phyloP scores from a whole-genome alignment of 1,284 basidiomycete species.

The Neolentinus lepideus region DNA sequence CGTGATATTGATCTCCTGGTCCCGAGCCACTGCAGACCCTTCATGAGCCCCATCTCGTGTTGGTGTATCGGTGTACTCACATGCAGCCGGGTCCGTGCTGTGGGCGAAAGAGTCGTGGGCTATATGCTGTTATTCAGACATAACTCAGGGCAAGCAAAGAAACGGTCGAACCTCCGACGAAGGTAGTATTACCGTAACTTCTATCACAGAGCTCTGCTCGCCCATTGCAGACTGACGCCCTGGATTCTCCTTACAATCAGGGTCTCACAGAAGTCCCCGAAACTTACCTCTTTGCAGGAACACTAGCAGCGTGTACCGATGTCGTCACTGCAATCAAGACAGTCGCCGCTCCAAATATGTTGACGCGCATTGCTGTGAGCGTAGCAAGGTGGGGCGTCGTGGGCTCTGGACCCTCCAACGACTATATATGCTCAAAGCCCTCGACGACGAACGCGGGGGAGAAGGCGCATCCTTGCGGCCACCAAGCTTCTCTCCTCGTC shows the following conservation, averaged over 20 bases:
- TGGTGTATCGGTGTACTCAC: constrained; percentile 22
- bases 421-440: no score
- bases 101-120: constrained; percentile 69
- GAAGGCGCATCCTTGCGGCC: no score
- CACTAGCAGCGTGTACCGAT: no score
- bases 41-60: background rate
- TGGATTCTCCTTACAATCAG: background rate
- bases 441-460: no score
- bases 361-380: no score
- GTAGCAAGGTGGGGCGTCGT: no score
- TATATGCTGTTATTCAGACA: constrained; percentile 6
- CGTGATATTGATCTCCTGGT: constrained; percentile 53
- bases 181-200: constrained; percentile 55
- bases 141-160: background rate
- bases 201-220: constrained; percentile 51
- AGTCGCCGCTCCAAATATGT: no score
- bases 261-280: no score
- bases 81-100: constrained; percentile 37
- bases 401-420: no score
- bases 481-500: no score
- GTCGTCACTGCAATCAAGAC: no score
- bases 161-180: constrained; percentile 34
- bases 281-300: no score
- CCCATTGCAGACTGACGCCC: constrained; percentile 39
- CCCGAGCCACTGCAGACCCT: constrained; percentile 39